Base-by-base conservation (phyloP, 192 early-diverging fungal genomes). In the Mortierella antarctica region DNA sequence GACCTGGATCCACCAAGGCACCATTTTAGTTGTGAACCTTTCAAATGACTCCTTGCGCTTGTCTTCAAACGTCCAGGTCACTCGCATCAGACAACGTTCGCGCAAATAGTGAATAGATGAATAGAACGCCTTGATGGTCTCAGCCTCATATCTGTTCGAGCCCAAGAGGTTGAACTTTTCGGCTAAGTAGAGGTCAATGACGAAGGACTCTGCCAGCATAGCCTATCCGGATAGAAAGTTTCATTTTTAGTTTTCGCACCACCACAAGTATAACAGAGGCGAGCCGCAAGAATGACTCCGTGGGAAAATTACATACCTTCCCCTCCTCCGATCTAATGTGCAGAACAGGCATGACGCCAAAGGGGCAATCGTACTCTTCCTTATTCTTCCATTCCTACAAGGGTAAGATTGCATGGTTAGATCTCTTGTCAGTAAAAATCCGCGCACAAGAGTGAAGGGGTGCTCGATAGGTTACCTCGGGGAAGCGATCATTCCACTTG, bases 41-140 rank as follows among this genome's bases (percentile, higher is more conserved):
- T 71, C 70, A 18, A 71, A 18, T 11, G 53, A 70, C 0, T 48
- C 21, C 49, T 72, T 80, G 17, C 70, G 51, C 65, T 80, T 72
- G 54, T 80, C 77, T 2, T 31, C 48, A 42, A 63, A 70, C 4
- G 76, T 79, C 69, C 76, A 79, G 2, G 76, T 71, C 10, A 79
- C 63, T 14, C 46, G 55, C 63, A 67, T 71, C 52, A 79, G 62
- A 0, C 69, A 71, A 0, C 76, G 56, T 21, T 79, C 76, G 6
- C 76, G 76, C 2, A 79, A 47, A 58, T 79, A 71, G 40, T 71
- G 69, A 10, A 79, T 66, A 52, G 62, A 71, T 39, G 18, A 62
- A 58, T 79, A 79, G 31, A 71, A n/a, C 0, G 47, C 69, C 40
- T 71, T 79, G 63, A 79, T 79, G 0, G 68, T 70, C 14, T 56